Evolutionary conservation across 192 early-diverging fungal species (phyloP).

Genomic region (Allomyces macrogynus): DNA sequence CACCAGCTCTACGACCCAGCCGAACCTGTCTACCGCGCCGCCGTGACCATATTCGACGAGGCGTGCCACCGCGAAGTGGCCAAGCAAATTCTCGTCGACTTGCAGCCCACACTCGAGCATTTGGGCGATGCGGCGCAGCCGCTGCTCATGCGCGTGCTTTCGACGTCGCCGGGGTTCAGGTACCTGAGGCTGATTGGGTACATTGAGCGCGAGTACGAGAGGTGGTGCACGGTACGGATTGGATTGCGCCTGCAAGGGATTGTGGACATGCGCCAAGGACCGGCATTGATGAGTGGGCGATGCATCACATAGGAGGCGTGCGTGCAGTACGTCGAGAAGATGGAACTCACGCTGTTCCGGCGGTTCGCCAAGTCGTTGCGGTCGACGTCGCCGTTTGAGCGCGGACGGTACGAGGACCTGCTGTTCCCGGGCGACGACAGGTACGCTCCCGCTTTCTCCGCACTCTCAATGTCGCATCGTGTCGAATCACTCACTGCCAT

Average conservation of each 20-base stretch:
- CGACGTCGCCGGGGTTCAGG: constrained; percentile 45
- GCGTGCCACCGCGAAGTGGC: constrained; percentile 41
- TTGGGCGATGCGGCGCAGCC: constrained; percentile 47
- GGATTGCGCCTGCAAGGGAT: no score
- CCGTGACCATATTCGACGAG: constrained; percentile 43
- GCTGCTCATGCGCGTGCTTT: constrained; percentile 43
- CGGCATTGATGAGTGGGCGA: no score
- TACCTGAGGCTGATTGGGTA: constrained; percentile 50
- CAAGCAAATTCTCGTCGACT: constrained; percentile 45
- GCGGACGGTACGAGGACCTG: background rate
- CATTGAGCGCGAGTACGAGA: constrained; percentile 51
- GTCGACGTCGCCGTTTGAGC: background rate
- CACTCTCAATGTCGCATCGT: no score
- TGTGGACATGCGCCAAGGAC: no score
- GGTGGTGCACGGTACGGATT: constrained; percentile 53
- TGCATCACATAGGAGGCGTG: background rate
- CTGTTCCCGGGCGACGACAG: background rate
- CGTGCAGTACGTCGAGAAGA: background rate
- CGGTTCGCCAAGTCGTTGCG: background rate
- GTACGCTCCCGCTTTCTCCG: no score
- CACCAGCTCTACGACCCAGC: constrained; percentile 54
- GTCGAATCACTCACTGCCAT: no score
- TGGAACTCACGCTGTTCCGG: background rate
- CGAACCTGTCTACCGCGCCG: constrained; percentile 45
- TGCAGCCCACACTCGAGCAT: constrained; percentile 52